Evolutionary conservation across 2,329 filamentous ascomycete species (phyloP).

Genomic region (Colletotrichum liriopes): DNA sequence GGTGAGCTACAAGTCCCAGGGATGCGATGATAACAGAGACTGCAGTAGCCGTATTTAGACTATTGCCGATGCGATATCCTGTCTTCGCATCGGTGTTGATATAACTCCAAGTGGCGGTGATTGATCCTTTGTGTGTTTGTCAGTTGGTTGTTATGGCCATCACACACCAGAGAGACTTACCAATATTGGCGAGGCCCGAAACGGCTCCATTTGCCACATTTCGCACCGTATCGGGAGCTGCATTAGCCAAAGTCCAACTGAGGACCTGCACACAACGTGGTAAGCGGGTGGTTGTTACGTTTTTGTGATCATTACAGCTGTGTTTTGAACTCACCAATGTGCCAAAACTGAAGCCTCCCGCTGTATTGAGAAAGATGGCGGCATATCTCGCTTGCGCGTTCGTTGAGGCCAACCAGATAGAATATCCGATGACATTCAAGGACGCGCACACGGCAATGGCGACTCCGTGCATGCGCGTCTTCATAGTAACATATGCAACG

Average conservation of each 20-base stretch:
- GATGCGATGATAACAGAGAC: conserved; percentile 46
- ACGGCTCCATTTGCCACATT: conserved; percentile 49
- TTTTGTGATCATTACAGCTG: background rate
- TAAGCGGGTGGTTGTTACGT: background rate
- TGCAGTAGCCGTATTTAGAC: conserved; percentile 47
- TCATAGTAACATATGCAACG: conserved; percentile 49
- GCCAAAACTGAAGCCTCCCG: conserved; percentile 48
- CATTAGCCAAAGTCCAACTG: conserved; percentile 49
- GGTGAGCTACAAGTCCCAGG: conserved; percentile 44
- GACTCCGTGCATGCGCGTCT: conserved; percentile 47
- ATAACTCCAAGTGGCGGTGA: conserved; percentile 49
- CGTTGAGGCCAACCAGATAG: conserved; percentile 48
- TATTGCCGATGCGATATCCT: conserved; percentile 48
- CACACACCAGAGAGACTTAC: conserved; percentile 31
- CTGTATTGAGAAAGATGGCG: conserved; percentile 50
- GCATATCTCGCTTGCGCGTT: conserved; percentile 47
- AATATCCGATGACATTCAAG: conserved; percentile 47
- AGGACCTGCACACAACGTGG: conserved; percentile 38
- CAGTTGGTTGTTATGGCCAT: background rate
- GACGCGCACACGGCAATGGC: conserved; percentile 46
- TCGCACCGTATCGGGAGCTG: conserved; percentile 48
- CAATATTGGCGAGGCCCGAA: conserved; percentile 48
- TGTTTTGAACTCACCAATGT: conserved; percentile 31
- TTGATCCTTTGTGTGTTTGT: conserved; percentile 44
- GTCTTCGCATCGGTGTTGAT: conserved; percentile 49